Conservation (phyloP, 2,329 filamentous ascomycete species). For the Lachnellula cervina region DNA sequence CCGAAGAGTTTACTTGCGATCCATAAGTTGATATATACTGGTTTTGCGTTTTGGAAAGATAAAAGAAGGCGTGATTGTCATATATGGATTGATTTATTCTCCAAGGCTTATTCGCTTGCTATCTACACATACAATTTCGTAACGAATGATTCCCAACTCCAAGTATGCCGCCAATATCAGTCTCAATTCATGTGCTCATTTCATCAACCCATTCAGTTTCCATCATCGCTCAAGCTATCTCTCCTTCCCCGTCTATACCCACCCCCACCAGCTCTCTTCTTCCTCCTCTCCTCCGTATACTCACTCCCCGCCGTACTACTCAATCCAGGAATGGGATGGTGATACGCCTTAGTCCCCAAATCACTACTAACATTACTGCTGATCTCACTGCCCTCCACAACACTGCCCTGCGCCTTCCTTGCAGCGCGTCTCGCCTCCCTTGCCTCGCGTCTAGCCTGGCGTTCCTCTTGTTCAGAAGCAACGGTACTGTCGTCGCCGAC, state of each 20-base stretch:
- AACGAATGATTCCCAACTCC: background rate
- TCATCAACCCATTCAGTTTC: background rate
- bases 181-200: constrained; percentile 1
- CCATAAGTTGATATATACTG: no score
- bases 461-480: constrained; percentile 9
- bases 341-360: constrained; percentile 32
- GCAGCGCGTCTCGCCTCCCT: constrained; percentile 11
- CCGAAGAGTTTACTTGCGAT: no score
- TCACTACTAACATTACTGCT: constrained; percentile 24
- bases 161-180: background rate
- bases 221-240: constrained; percentile 14
- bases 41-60: no score
- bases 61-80: background rate
- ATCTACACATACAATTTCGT: constrained; percentile 5
- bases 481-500: constrained; percentile 28
- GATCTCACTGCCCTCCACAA: constrained; percentile 15
- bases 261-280: constrained; percentile 24
- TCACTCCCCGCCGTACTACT: constrained; percentile 22
- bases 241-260: constrained; percentile 20
- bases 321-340: constrained; percentile 31
- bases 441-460: constrained; percentile 8
- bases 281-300: constrained; percentile 29
- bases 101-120: background rate
- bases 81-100: background rate
- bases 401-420: background rate